Percentiles rank a stretch among this genome's conserved stretches.
Evolutionary conservation across 805 yeast genomes (phyloP).

Genomic region (Wickerhamomyces hampshirensis): DNA sequence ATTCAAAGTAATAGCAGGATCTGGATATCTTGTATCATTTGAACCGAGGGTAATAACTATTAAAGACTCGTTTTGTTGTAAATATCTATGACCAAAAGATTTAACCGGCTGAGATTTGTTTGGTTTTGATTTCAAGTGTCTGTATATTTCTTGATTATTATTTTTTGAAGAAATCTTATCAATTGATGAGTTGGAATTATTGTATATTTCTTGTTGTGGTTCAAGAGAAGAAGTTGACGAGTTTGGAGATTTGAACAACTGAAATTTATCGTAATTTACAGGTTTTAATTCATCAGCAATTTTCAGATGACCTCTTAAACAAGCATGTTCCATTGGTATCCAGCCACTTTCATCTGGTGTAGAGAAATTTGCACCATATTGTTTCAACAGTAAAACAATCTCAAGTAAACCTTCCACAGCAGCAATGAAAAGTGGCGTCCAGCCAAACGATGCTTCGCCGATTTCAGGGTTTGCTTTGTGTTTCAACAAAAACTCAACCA

Average conservation of each 20-base stretch:
- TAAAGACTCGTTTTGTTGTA: conserved; percentile 56
- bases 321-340: conserved; percentile 97
- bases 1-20: conserved; percentile 61
- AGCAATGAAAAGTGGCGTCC: conserved; percentile 92
- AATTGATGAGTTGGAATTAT: conserved; percentile 14
- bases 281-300: conserved; percentile 63
- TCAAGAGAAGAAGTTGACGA: conserved; percentile 5
- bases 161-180: conserved; percentile 13
- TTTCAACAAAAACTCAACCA: conserved; percentile 51
- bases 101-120: conserved; percentile 50
- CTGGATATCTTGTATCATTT: conserved; percentile 61
- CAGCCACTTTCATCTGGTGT: conserved; percentile 82
- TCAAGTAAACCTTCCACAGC: conserved; percentile 75
- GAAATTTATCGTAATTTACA: conserved; percentile 31
- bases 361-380: conserved; percentile 48
- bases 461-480: conserved; percentile 70
- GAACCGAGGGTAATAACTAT: conserved; percentile 84
- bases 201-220: conserved; percentile 6
- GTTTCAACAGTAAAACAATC: conserved; percentile 51
- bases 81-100: conserved; percentile 79
- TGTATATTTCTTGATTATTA: conserved; percentile 12
- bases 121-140: conserved; percentile 18
- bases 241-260: conserved; percentile 12
- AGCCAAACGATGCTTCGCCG: conserved; percentile 74
- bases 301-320: conserved; percentile 77